These are phyloP conservation scores for Haplosporangium sp. DNA, from an alignment of 371 early-diverging fungal genomes.

Conservation along the genomic window DNA sequence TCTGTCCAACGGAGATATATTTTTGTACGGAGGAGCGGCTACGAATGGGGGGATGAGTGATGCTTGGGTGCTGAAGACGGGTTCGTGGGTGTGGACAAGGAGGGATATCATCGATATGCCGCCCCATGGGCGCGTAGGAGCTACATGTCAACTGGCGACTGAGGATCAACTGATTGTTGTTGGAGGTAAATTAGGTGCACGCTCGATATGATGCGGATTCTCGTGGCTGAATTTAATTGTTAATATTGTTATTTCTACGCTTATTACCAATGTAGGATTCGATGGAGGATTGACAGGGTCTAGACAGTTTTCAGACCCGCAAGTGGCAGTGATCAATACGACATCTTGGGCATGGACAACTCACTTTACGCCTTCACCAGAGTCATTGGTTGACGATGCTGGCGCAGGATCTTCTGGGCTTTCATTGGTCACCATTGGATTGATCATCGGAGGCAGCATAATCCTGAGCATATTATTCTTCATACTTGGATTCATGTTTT, in stretches of 20 bases:
- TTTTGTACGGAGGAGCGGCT: constrained; percentile 43
- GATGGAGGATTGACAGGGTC: constrained; percentile 16
- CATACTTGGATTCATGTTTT: not conserved
- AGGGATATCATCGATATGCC: constrained; percentile 6
- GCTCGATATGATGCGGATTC: not conserved
- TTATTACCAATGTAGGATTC: not conserved
- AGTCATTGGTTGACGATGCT: not conserved
- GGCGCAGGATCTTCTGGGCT: not conserved
- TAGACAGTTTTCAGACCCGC: constrained; percentile 16
- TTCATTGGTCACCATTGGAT: constrained; percentile 12
- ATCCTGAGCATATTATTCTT: constrained; percentile 7
- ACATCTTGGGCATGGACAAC: constrained; percentile 14
- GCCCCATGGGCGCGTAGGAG: constrained; percentile 28
- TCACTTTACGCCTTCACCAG: constrained; percentile 7
- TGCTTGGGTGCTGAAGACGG: constrained; percentile 23
- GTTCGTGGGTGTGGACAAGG: constrained; percentile 12
- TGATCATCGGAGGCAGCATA: not conserved
- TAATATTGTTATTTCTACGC: not conserved
- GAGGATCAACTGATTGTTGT: constrained; percentile 31
- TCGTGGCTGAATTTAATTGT: not conserved
- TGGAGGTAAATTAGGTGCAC: constrained; percentile 20
- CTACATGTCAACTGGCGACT: constrained; percentile 24
- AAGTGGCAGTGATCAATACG: constrained; percentile 32
- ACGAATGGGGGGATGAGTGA: constrained; percentile 16
- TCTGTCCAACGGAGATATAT: constrained; percentile 21